Percentiles rank a stretch among this genome's conserved stretches.
Conservation (phyloP, 768 basidiomycete species). For the Boletus fagicola region DNA sequence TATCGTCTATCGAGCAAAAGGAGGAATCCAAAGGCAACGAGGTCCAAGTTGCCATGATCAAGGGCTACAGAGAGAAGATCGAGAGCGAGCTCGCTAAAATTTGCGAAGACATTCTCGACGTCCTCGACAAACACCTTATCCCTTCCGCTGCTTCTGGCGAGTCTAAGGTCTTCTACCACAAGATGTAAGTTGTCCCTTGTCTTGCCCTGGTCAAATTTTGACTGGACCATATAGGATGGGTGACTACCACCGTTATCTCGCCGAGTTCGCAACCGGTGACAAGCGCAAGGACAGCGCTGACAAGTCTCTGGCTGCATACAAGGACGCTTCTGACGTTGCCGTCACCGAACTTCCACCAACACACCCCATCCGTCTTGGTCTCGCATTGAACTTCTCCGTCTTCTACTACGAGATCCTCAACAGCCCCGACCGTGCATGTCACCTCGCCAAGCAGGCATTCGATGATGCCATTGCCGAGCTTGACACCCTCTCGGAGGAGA, state of each 20-base stretch:
- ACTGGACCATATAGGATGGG: conserved; percentile 72
- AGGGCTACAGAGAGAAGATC: conserved; percentile 96
- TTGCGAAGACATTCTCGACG: conserved; percentile 97
- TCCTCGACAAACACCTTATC: conserved; percentile 97
- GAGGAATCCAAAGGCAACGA: conserved; percentile 99
- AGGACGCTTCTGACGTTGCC: conserved; percentile 96
- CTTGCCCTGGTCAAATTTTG: conserved; percentile 3
- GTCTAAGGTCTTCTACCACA: conserved; percentile 99
- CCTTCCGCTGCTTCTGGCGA: conserved; percentile 96
- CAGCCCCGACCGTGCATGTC: conserved; percentile 97
- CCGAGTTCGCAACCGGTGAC: conserved; percentile 97
- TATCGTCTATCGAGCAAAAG: conserved; percentile 98
- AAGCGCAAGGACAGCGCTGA: conserved; percentile 96
- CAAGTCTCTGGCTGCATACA: conserved; percentile 96
- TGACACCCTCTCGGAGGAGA: conserved; percentile 97
- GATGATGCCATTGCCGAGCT: conserved; percentile 99
- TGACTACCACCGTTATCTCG: conserved; percentile 98
- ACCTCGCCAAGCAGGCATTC: conserved; percentile 98
- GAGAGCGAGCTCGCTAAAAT: conserved; percentile 96
- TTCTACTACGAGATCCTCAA: conserved; percentile 99
- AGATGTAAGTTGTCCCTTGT: conserved; percentile 65
- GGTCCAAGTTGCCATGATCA: conserved; percentile 95
- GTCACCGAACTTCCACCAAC: conserved; percentile 93
- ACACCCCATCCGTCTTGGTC: conserved; percentile 97
- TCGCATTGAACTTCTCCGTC: conserved; percentile 98